Percentiles rank a stretch among this genome's conserved stretches.
These are phyloP conservation scores for Coniochaeta hoffmannii DNA, from an alignment of 2,329 filamentous ascomycete genomes.

Conservation along the genomic window DNA sequence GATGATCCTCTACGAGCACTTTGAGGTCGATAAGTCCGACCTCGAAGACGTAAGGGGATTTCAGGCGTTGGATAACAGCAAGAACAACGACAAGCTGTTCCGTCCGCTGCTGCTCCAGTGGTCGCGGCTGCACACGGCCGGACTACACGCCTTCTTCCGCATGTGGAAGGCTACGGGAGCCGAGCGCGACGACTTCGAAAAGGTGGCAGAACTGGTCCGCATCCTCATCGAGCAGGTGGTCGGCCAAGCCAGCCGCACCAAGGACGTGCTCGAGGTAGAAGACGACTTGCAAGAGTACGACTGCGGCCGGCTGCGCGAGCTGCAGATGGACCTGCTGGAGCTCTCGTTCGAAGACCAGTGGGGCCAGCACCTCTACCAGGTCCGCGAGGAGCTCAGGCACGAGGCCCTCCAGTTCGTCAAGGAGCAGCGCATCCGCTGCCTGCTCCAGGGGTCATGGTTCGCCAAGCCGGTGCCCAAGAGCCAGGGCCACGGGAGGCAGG, in stretches of 20 bases:
- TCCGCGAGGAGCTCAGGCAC: conserved; percentile 84
- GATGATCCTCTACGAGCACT: conserved; percentile 86
- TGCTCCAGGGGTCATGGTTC: conserved; percentile 90
- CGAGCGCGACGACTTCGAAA: conserved; percentile 79
- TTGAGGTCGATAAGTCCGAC: conserved; percentile 82
- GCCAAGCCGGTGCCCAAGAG: conserved; percentile 31
- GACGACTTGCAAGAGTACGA: conserved; percentile 84
- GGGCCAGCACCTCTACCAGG: conserved; percentile 81
- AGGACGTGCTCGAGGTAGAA: conserved; percentile 80
- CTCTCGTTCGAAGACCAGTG: conserved; percentile 90
- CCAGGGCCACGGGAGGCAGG: conserved; percentile 29
- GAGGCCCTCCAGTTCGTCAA: conserved; percentile 95
- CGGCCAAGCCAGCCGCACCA: conserved; percentile 71
- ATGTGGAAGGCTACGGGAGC: conserved; percentile 90
- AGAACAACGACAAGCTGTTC: conserved; percentile 81
- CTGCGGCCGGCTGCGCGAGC: conserved; percentile 65
- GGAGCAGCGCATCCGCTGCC: conserved; percentile 86
- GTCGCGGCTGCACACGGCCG: conserved; percentile 81
- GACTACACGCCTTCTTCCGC: conserved; percentile 79
- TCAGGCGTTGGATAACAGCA: conserved; percentile 63
- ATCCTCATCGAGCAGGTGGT: conserved; percentile 88
- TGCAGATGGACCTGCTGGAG: conserved; percentile 91
- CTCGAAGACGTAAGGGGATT: conserved; percentile 72
- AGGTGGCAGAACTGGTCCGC: conserved; percentile 83
- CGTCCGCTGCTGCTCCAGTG: conserved; percentile 85